Percentiles rank a stretch among this genome's conserved stretches.
Conservation (phyloP, 2,329 filamentous ascomycete genomes). For the Cytospora schulzeri region DNA sequence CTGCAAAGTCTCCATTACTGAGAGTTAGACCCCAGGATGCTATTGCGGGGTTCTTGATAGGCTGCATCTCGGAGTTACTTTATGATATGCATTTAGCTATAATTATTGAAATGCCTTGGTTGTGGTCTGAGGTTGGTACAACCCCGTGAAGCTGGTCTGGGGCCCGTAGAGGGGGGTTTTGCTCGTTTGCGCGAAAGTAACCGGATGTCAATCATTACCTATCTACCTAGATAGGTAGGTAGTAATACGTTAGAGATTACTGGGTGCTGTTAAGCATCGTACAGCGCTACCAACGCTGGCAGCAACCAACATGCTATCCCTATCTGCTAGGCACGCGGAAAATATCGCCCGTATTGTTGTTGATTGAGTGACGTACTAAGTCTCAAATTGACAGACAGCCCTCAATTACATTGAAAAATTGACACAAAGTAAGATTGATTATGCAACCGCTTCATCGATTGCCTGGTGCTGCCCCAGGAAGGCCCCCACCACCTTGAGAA, state of each 20-base stretch:
- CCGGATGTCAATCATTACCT: too few species aligned
- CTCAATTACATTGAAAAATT: neutral
- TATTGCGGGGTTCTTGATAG: slow-evolving; percentile 5
- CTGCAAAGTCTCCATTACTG: slow-evolving; percentile 7
- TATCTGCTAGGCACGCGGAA: too few species aligned
- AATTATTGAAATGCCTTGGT: neutral
- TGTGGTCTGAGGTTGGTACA: neutral
- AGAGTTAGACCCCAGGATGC: slow-evolving; percentile 1
- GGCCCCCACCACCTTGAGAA: slow-evolving; percentile 31
- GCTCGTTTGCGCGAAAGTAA: slow-evolving; percentile 5
- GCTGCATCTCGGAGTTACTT: neutral
- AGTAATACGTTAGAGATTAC: too few species aligned
- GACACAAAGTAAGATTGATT: slow-evolving; percentile 2
- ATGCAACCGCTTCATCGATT: slow-evolving; percentile 4
- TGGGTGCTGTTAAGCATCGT: too few species aligned
- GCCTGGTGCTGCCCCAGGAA: slow-evolving; percentile 29
- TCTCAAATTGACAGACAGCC: too few species aligned
- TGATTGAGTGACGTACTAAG: too few species aligned
- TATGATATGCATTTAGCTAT: neutral
- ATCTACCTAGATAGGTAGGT: too few species aligned
- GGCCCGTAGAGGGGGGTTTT: neutral
- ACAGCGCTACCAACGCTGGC: too few species aligned
- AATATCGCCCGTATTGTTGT: too few species aligned
- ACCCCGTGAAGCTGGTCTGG: neutral
- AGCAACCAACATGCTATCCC: too few species aligned